phyloP scores from a whole-genome alignment of 2,329 filamentous ascomycete species.

The Fusarium keratoplasticum region DNA sequence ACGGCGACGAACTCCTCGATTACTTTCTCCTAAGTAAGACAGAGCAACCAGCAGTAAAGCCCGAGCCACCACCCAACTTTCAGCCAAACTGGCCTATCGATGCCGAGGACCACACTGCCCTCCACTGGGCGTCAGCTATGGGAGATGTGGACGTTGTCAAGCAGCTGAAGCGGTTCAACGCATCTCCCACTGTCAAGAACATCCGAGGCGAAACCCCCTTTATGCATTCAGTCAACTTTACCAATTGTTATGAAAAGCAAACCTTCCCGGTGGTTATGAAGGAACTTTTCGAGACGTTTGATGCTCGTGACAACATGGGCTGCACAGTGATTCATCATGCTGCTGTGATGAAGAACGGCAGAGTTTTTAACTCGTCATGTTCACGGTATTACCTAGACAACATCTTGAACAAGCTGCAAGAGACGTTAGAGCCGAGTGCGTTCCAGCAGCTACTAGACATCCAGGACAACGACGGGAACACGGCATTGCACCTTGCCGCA shows the following conservation, averaged over 20 bases:
- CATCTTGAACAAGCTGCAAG: constrained; percentile 86
- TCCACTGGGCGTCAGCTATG: constrained; percentile 99
- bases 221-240: constrained; percentile 95
- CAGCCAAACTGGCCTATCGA: constrained; percentile 94
- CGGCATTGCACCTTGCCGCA: constrained; percentile 80
- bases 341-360: constrained; percentile 85
- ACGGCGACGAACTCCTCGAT: constrained; percentile 92
- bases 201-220: constrained; percentile 86
- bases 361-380: constrained; percentile 84
- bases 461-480: constrained; percentile 89
- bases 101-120: constrained; percentile 88
- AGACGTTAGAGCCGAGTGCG: constrained; percentile 79
- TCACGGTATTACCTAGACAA: constrained; percentile 94
- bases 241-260: constrained; percentile 94
- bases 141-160: constrained; percentile 93
- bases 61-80: constrained; percentile 86
- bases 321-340: constrained; percentile 96
- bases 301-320: constrained; percentile 81
- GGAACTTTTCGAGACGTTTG: constrained; percentile 84
- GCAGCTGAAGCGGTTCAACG: constrained; percentile 84
- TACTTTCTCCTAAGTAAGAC: constrained; percentile 93
- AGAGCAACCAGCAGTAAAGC: constrained; percentile 77
- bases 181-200: constrained; percentile 78
- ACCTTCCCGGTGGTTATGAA: constrained; percentile 88
- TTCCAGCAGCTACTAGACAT: constrained; percentile 84